These are phyloP conservation scores for Kuraishia hungarica DNA, from an alignment of 805 yeast species.

Conservation along the genomic window DNA sequence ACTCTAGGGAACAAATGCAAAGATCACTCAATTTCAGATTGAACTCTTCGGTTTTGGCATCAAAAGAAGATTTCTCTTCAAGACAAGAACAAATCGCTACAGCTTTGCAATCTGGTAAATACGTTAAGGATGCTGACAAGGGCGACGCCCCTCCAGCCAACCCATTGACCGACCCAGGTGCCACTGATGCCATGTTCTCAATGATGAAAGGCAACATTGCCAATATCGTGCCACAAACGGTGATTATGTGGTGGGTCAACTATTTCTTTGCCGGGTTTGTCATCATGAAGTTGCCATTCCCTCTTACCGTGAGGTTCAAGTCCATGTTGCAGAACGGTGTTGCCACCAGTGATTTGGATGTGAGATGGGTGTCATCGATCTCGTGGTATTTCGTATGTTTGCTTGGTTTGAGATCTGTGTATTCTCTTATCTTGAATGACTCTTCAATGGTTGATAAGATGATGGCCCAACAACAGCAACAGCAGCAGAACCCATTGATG, in stretches of 20 bases:
- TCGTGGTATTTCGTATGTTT: slow-evolving; percentile 94
- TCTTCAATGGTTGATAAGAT: slow-evolving; percentile 35
- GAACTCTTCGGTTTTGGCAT: slow-evolving; percentile 39
- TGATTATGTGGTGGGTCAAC: slow-evolving; percentile 92
- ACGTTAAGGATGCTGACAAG: slow-evolving; percentile 37
- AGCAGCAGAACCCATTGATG: slow-evolving; percentile 18
- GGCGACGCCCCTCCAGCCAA: slow-evolving; percentile 34
- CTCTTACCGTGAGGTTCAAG: slow-evolving; percentile 82
- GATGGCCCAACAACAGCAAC: slow-evolving; percentile 28
- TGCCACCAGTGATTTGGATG: slow-evolving; percentile 76
- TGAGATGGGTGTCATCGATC: slow-evolving; percentile 84
- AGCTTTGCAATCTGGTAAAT: slow-evolving; percentile 44
- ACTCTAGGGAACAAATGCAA: slow-evolving; percentile 41
- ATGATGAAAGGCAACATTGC: slow-evolving; percentile 79
- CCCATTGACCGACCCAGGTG: slow-evolving; percentile 63
- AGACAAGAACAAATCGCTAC: slow-evolving; percentile 42
- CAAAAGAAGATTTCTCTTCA: slow-evolving; percentile 37
- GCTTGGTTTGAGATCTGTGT: slow-evolving; percentile 75
- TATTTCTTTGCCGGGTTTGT: slow-evolving; percentile 89
- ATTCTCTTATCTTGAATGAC: slow-evolving; percentile 57
- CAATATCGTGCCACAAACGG: slow-evolving; percentile 83
- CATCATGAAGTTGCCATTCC: slow-evolving; percentile 84
- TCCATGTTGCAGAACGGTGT: slow-evolving; percentile 89
- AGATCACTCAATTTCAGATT: slow-evolving; percentile 50
- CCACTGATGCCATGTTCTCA: slow-evolving; percentile 63